Percentiles rank a stretch among this genome's conserved stretches.
These are phyloP conservation scores for Fusarium sp. DNA, from an alignment of 2,329 filamentous ascomycete species.

Conservation along the genomic window DNA sequence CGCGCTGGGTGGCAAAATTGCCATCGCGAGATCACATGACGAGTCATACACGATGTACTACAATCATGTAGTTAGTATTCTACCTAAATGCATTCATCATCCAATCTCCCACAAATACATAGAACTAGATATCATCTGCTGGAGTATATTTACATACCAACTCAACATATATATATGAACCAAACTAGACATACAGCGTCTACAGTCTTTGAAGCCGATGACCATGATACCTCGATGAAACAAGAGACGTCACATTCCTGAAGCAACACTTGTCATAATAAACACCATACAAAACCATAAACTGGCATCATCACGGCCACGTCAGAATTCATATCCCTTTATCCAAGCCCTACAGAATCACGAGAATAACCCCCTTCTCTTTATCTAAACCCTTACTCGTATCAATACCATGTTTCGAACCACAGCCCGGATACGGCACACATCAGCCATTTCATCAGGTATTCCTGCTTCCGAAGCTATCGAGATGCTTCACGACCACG, in stretches of 20 bases:
- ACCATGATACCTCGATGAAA: slow-evolving; percentile 13
- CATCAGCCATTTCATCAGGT: slow-evolving; percentile 53
- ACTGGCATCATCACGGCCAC: neutral
- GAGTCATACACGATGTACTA: too few species aligned
- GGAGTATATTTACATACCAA: too few species aligned
- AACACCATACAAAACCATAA: neutral
- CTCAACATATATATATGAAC: too few species aligned
- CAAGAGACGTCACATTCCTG: slow-evolving; percentile 6
- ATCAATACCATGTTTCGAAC: slow-evolving; percentile 53
- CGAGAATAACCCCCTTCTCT: neutral
- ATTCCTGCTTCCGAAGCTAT: slow-evolving; percentile 51
- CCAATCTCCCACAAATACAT: too few species aligned
- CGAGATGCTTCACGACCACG: slow-evolving; percentile 60
- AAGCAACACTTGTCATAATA: neutral
- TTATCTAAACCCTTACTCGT: neutral
- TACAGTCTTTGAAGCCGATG: neutral
- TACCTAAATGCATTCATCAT: too few species aligned
- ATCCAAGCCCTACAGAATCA: neutral
- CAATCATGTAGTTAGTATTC: too few species aligned
- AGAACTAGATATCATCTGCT: too few species aligned
- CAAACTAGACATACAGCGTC: neutral
- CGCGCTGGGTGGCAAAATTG: slow-evolving; percentile 27
- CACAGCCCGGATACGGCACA: slow-evolving; percentile 54
- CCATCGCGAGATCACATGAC: slow-evolving; percentile 49
- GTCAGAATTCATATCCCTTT: neutral